Conservation (phyloP, 2,329 filamentous ascomycete species). For the Periconia digitata region DNA sequence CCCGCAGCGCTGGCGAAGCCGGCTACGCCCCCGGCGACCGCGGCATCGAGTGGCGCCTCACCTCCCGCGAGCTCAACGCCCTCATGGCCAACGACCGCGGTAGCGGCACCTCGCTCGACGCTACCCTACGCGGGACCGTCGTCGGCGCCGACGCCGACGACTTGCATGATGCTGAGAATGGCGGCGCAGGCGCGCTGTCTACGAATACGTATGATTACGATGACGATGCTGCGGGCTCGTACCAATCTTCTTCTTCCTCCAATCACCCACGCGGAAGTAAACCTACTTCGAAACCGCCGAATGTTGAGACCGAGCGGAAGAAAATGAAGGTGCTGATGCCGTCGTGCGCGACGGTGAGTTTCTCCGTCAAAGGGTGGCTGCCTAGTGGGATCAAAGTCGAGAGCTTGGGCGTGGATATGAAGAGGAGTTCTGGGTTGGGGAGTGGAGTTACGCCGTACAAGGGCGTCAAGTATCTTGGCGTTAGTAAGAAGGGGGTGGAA, state of each 20-base stretch:
- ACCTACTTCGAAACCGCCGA: background rate
- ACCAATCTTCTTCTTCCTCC: slow-evolving; percentile 25
- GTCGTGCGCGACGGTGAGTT: slow-evolving; percentile 49
- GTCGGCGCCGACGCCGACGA: slow-evolving; percentile 60
- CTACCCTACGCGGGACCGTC: slow-evolving; percentile 78
- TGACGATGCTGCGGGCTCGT: slow-evolving; percentile 25
- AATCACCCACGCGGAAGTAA: too few relatives aligned
- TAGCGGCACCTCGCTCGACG: slow-evolving; percentile 63
- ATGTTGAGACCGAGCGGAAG: slow-evolving; percentile 50
- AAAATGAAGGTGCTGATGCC: slow-evolving; percentile 57
- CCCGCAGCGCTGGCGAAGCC: slow-evolving; percentile 71
- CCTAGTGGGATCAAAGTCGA: slow-evolving; percentile 66
- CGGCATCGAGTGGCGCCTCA: slow-evolving; percentile 79
- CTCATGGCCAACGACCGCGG: slow-evolving; percentile 41
- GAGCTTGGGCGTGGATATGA: slow-evolving; percentile 63
- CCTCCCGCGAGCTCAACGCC: slow-evolving; percentile 69
- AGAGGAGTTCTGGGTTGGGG: slow-evolving; percentile 81
- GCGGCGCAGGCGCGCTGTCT: slow-evolving; percentile 18
- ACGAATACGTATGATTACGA: slow-evolving; percentile 37
- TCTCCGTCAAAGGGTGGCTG: slow-evolving; percentile 63
- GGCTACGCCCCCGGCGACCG: slow-evolving; percentile 74
- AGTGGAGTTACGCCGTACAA: slow-evolving; percentile 94
- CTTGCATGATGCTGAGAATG: slow-evolving; percentile 40
- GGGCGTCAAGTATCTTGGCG: slow-evolving; percentile 94
- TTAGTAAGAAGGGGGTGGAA: slow-evolving; percentile 59